A percentile compares a stretch with the other conserved stretches of the same genome.
phyloP scores from a whole-genome alignment of 2,329 filamentous ascomycete genomes.

The Cladosporium sp. region DNA sequence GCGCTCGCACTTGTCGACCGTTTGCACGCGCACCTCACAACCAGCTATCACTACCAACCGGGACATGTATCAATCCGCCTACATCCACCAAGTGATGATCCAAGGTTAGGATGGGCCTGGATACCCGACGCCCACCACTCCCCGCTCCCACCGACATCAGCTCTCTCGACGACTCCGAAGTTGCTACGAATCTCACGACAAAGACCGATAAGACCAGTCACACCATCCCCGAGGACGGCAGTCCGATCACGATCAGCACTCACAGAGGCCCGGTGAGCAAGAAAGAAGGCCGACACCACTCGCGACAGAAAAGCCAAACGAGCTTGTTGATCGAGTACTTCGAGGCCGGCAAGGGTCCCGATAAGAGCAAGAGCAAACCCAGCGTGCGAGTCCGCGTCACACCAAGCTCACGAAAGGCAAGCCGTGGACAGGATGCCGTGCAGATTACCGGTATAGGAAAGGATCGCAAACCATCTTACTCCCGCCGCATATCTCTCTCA shows the following conservation, averaged over 20 bases:
- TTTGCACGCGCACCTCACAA: slow-evolving; percentile 8
- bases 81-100: slow-evolving; percentile 2
- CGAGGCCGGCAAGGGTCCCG: slow-evolving; percentile 68
- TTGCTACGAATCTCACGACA: slow-evolving; percentile 65
- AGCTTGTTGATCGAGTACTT: slow-evolving; percentile 94
- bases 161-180: slow-evolving; percentile 56
- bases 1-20: not conserved
- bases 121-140: slow-evolving; percentile 53
- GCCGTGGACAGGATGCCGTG: slow-evolving; percentile 64
- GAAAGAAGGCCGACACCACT: slow-evolving; percentile 48
- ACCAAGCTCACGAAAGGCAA: slow-evolving; percentile 60
- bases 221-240: slow-evolving; percentile 80
- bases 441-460: slow-evolving; percentile 80
- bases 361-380: slow-evolving; percentile 63
- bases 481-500: slow-evolving; percentile 62
- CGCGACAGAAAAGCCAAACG: slow-evolving; percentile 68
- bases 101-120: slow-evolving; percentile 37
- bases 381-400: slow-evolving; percentile 79
- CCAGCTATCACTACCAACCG: not conserved
- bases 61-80: slow-evolving; percentile 11
- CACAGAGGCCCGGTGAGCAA: slow-evolving; percentile 48
- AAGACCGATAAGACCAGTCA: slow-evolving; percentile 68
- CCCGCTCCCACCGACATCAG: slow-evolving; percentile 72
- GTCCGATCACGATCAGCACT: slow-evolving; percentile 87
- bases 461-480: slow-evolving; percentile 66